Percentiles rank a stretch among this genome's conserved stretches.
These are phyloP conservation scores for Coprinellus micaceus DNA, from an alignment of 768 basidiomycete species.

Conservation along the genomic window DNA sequence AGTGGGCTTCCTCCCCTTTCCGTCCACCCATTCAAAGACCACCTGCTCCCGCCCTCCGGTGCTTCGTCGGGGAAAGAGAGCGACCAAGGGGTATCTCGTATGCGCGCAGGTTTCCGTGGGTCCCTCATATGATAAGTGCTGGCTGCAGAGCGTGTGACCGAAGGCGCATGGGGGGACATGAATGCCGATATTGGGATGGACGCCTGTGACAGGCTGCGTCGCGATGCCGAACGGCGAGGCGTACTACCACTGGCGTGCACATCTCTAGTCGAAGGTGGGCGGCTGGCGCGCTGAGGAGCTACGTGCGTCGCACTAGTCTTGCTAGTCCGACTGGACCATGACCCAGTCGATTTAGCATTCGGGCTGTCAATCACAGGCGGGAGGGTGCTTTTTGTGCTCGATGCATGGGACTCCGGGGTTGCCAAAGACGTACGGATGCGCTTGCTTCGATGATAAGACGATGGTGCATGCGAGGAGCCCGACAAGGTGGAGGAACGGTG, in stretches of 20 bases:
- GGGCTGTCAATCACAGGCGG: constrained; percentile 16
- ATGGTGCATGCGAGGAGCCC: constrained; percentile 54
- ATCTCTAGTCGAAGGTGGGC: constrained; percentile 20
- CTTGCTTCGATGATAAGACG: constrained; percentile 65
- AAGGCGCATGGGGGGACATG: constrained; percentile 75
- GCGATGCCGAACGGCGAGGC: constrained; percentile 30
- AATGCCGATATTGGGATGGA: constrained; percentile 81
- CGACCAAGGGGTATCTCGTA: constrained; percentile 60
- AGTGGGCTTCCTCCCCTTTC: constrained; percentile 55
- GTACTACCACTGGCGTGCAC: constrained; percentile 19
- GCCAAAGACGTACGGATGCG: constrained; percentile 54
- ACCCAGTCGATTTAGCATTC: constrained; percentile 42
- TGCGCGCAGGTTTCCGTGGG: constrained; percentile 60
- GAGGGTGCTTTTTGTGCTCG: constrained; percentile 23
- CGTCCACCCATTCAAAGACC: constrained; percentile 34
- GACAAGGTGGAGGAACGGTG: constrained; percentile 50
- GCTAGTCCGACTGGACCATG: constrained; percentile 41
- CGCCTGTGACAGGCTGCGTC: constrained; percentile 59
- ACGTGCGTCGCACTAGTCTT: constrained; percentile 16
- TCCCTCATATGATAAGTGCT: constrained; percentile 77
- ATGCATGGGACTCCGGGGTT: constrained; percentile 29
- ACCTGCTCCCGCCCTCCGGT: constrained; percentile 27
- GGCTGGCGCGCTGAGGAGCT: constrained; percentile 18
- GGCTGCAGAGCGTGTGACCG: constrained; percentile 44
- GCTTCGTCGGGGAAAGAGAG: constrained; percentile 41